phyloP scores from a whole-genome alignment of 371 early-diverging fungal genomes.

The Coemansia sp. region DNA sequence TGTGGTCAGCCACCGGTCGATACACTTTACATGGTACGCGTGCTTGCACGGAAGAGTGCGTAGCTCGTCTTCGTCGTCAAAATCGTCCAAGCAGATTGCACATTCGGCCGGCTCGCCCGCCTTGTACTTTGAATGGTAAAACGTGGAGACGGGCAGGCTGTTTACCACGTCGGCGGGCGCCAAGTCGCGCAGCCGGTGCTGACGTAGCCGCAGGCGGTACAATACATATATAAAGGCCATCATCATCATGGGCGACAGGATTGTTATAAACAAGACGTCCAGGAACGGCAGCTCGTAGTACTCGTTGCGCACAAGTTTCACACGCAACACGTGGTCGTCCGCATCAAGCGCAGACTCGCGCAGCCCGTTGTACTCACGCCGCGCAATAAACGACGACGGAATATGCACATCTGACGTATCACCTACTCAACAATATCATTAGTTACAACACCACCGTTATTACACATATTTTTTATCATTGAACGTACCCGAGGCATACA shows the following conservation, averaged over 20 bases:
- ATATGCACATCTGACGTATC: conserved; percentile 72
- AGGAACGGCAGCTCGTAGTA: conserved; percentile 60
- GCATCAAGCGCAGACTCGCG: conserved; percentile 26
- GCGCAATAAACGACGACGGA: conserved; percentile 73
- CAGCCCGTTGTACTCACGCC: conserved; percentile 57
- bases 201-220: conserved; percentile 62
- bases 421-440: conserved; percentile 48
- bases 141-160: conserved; percentile 60
- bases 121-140: conserved; percentile 55
- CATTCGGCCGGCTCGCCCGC: conserved; percentile 72
- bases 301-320: conserved; percentile 48
- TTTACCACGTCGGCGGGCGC: conserved; percentile 67
- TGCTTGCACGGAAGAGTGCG: conserved; percentile 87
- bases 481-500: conserved; percentile 71
- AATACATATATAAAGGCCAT: conserved; percentile 67
- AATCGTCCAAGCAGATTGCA: conserved; percentile 92
- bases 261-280: conserved; percentile 67
- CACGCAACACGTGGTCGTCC: conserved; percentile 10
- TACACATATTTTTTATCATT: not conserved
- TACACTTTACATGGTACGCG: conserved; percentile 86
- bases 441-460: too few relatives aligned
- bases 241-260: conserved; percentile 68
- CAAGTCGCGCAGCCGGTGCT: conserved; percentile 61
- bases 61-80: conserved; percentile 71
- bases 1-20: conserved; percentile 83